These are phyloP conservation scores for Hypsizygus marmoreus DNA, from an alignment of 768 basidiomycete species.

Conservation along the genomic window DNA sequence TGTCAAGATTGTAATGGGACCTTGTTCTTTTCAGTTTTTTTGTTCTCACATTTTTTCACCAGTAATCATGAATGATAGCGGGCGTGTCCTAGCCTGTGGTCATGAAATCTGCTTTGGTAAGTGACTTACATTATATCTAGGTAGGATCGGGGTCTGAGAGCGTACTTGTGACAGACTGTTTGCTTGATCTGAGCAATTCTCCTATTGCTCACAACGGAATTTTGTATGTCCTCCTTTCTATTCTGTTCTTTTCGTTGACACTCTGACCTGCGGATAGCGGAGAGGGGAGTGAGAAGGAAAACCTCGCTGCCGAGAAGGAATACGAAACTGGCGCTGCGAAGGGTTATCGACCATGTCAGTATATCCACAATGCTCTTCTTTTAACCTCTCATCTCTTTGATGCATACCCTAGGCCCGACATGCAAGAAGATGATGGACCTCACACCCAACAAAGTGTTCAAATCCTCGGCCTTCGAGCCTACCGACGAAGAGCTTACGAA, in stretches of 20 bases:
- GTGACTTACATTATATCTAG: conserved; percentile 12
- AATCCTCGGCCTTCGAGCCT: conserved; percentile 68
- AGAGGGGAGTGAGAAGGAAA: conserved; percentile 55
- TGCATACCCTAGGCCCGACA: conserved; percentile 49
- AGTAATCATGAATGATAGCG: conserved; percentile 53
- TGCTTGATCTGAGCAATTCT: conserved; percentile 52
- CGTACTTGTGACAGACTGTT: conserved; percentile 44
- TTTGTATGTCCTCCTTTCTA: conserved; percentile 44
- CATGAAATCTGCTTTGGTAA: conserved; percentile 67
- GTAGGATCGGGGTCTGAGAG: not conserved
- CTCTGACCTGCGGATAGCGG: conserved; percentile 39
- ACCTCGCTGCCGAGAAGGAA: conserved; percentile 52
- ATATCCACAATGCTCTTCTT: too few relatives aligned
- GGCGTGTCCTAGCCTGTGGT: conserved; percentile 63
- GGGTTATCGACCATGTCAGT: conserved; percentile 60
- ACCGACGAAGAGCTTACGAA: conserved; percentile 54
- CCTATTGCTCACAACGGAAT: conserved; percentile 57
- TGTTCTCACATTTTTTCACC: not conserved
- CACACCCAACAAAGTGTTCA: conserved; percentile 53
- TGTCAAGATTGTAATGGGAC: conserved; percentile 63
- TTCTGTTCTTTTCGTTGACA: not conserved
- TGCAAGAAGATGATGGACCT: conserved; percentile 71
- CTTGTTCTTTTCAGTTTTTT: not conserved
- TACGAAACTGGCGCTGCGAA: conserved; percentile 59
- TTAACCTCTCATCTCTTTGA: not conserved